Base-by-base conservation (phyloP, 2,329 filamentous ascomycete species). In the Grosmannia serpens region DNA sequence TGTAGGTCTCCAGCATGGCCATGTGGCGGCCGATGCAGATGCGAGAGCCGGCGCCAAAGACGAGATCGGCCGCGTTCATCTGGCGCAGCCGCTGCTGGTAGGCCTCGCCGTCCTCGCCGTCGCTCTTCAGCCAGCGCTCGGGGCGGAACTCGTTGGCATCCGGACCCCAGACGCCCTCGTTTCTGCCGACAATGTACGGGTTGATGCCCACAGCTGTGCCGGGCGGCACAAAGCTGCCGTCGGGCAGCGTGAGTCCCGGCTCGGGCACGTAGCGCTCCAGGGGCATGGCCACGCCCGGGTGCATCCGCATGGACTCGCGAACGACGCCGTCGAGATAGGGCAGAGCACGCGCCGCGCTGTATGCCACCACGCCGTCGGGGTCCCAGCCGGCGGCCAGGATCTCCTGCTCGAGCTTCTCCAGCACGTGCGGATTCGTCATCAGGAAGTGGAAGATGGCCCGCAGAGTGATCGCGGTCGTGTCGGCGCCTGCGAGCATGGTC, bases 321-420 rank as follows among this genome's bases (percentile, higher is more conserved):
- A 81, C 71, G 4, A 75, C 73, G 0, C 77, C 78, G 58, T 76
- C 72, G 8, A 82, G 68, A 60, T 78, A 81, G 0, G 72, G 70
- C 11, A 79, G 67, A 8, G 56, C 44, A 11, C 58, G 58, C 7
- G 57, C 61, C 15, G 56, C 46, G 2, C 27, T 49, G 27, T 56
- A 58, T 13, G 59, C 1, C 2, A 57, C 57, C 20, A 56, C 24
- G 2, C 17, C 22, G 9, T 44, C 5, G 10, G 20, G 61, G n/a
- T 61, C 62, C 15, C 70, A 46, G 3, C 63, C 62, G 15, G 69
- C 67, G 1, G 57, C 62, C 27, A 72, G 68, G 13, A 78, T 63
- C 54, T 77, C 75, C 1, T 62, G 29, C 17, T 68, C 69, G 15
- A 67, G 64, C 1, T 66, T 63, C 53, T 61, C 65, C 47, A 61